Evolutionary conservation across 208 protist genomes (phyloP), one percentile per base, ranked within the genome.

Genomic region (Leishmania martiniquensis): DNA sequence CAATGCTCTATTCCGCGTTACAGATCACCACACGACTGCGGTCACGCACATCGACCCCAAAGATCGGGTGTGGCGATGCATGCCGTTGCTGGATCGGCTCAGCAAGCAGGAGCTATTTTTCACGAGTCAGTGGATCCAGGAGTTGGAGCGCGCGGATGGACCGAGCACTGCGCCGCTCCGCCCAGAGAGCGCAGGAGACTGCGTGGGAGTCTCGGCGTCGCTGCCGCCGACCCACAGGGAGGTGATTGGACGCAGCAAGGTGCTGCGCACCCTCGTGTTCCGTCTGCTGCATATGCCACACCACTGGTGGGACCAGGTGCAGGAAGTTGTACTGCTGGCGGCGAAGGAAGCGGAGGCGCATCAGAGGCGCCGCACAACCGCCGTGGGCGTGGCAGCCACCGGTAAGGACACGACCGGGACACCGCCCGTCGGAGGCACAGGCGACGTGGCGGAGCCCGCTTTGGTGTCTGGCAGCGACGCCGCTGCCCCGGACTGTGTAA

Each of bases 1-100:
- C 4, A 65, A 82, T 44, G 85, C 85, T 57, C 76, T 94, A 10
- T 94, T 94, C 70, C 80, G 72, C 34, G 32, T 91, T 12, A 75
- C 62, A 37, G 86, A 92, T 54, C 67, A 78, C 37, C 80, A 86
- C 73, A 94, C 84, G 1, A 47, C 57, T 34, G 75, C 71, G 1
- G 75, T 90, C 12, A 88, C 86, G 2, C 82, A 89, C 71, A 55
- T 85, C 17, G 77, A 86, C 2, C 84, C 80, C 13, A 72, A 42
- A 17, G 78, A 87, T 45, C 85, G 90, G 7, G 71, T 92, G 54
- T 59, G 44, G 49, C 67, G 54, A 9, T 72, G 67, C 39, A 91
- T 94, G 83, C 59, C 72, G 34, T 72, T 94, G 29, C 71, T 94
- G 10, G 80, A 85, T 32, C 80, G 80, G 7, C 76, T 77, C 39